Evolutionary conservation across 352 stramenopile genomes (phyloP).

Genomic region (Phytophthora lateralis): DNA sequence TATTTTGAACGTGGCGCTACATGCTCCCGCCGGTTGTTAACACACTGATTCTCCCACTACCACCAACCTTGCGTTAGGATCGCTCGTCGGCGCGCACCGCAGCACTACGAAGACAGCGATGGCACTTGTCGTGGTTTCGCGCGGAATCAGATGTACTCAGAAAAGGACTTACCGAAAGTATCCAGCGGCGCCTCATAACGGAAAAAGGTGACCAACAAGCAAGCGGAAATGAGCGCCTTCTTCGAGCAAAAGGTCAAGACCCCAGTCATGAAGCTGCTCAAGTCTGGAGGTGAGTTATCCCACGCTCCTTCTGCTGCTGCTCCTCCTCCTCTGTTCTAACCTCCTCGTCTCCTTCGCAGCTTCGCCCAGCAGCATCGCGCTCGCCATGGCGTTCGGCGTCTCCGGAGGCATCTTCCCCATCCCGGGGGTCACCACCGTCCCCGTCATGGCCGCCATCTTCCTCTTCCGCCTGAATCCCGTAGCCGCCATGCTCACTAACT

Average conservation of each 20-base stretch:
- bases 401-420: conserved; percentile 83
- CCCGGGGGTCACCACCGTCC: conserved; percentile 71
- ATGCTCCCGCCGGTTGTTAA: no score
- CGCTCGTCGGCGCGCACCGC: no score
- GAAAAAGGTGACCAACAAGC: background rate
- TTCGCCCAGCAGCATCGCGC: conserved; percentile 70
- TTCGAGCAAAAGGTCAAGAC: conserved; percentile 80
- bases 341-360: conserved; percentile 40
- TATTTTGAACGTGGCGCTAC: no score
- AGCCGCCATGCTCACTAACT: conserved; percentile 85
- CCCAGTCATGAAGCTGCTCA: conserved; percentile 73
- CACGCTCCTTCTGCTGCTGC: background rate
- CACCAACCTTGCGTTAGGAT: no score
- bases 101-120: no score
- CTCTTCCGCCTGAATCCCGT: conserved; percentile 83
- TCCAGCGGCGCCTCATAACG: background rate
- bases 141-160: no score
- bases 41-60: no score
- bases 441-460: conserved; percentile 78
- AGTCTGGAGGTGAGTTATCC: conserved; percentile 57
- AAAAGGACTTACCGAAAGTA: background rate
- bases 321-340: conserved; percentile 1
- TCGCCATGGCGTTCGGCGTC: conserved; percentile 81
- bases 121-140: no score
- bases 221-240: conserved; percentile 31